Base-by-base conservation (phyloP, 352 stramenopile species). In the Peronosclerospora sorghi region DNA sequence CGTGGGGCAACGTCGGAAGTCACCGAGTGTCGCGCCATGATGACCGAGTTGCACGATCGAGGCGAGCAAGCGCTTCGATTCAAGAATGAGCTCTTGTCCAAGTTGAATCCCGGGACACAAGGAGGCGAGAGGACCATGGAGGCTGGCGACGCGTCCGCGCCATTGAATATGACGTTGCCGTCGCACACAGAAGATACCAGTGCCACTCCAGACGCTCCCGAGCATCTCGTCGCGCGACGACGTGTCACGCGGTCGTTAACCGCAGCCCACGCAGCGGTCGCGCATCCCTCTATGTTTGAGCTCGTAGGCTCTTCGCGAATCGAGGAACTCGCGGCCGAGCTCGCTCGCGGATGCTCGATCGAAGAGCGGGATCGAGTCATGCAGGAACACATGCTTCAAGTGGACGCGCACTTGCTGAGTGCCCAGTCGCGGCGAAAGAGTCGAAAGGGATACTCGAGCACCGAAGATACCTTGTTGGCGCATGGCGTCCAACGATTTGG, bases 201-300 rank as follows among this genome's bases (percentile, higher is more conserved):
- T 44, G 37, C 8, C 9, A 47, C 18, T 15, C 5, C 14, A 10
- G 50, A 20, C 17, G 41, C 43, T 1, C 54, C 36, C 9, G 50
- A 65, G 44, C 56, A 62, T 44, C 35, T 64, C 5, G 38, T 78
- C 3, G 60, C 60, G 5, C 41, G 66, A 7, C 54, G 78, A 13
- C 73, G 80, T 21, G 75, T 92, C 13, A 92, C 80, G 8, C 69
- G 80, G 13, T 87, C 80, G 5, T 56, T 92, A 27, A 87, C 65
- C 2, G 75, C 80, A 2, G 80, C 80, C 2, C 77, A 88, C 50
- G 77, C 80, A 2, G 80, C 80, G 0, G 70, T 92, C 13, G 67
- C 72, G 2, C 76, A 89, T 34, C 80, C 80, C 13, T 90, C 77
- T 5, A 92, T 92, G 76, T 92, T 90, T 52, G 80, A 92, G 35